A percentile compares a stretch with the other conserved stretches of the same genome.
Conservation (phyloP, 768 basidiomycete genomes). For the Boletales sp. region DNA sequence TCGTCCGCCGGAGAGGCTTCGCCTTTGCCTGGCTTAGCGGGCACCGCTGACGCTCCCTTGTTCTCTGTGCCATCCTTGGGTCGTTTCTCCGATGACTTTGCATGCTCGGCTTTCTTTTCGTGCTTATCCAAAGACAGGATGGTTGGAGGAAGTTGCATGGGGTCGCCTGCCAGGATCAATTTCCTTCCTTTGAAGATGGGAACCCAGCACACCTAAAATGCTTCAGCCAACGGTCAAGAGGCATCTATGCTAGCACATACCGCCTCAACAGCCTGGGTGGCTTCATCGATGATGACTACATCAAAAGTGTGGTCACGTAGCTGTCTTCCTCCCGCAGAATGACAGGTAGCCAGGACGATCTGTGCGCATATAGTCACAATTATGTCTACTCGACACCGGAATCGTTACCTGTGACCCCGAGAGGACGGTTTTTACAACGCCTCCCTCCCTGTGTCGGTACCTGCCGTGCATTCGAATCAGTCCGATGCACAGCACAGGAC, state of each 20-base stretch:
- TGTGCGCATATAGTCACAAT: slow-evolving; percentile 20
- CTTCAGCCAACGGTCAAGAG: not conserved
- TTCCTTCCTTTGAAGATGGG: slow-evolving; percentile 92
- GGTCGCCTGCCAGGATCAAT: slow-evolving; percentile 89
- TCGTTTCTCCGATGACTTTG: slow-evolving; percentile 1
- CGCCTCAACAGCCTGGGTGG: slow-evolving; percentile 94
- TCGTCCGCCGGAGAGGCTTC: not conserved
- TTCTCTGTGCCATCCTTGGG: not conserved
- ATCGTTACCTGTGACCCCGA: slow-evolving; percentile 63
- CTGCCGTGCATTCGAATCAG: slow-evolving; percentile 35
- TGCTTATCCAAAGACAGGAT: slow-evolving; percentile 63
- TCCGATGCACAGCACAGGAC: not conserved
- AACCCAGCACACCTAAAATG: slow-evolving; percentile 69
- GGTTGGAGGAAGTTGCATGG: slow-evolving; percentile 93
- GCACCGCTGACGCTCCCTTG: not conserved
- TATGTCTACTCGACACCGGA: not conserved
- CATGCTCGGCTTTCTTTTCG: slow-evolving; percentile 26
- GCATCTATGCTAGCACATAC: slow-evolving; percentile 39
- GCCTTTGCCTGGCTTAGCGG: not conserved
- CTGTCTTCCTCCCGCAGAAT: slow-evolving; percentile 86
- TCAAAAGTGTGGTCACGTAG: slow-evolving; percentile 79
- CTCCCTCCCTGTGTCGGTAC: slow-evolving; percentile 84
- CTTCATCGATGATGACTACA: slow-evolving; percentile 95
- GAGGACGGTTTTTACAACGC: slow-evolving; percentile 79
- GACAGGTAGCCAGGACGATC: slow-evolving; percentile 92